Conservation (phyloP, 2,329 filamentous ascomycete genomes). For the Pestalotiopsis sp. region DNA sequence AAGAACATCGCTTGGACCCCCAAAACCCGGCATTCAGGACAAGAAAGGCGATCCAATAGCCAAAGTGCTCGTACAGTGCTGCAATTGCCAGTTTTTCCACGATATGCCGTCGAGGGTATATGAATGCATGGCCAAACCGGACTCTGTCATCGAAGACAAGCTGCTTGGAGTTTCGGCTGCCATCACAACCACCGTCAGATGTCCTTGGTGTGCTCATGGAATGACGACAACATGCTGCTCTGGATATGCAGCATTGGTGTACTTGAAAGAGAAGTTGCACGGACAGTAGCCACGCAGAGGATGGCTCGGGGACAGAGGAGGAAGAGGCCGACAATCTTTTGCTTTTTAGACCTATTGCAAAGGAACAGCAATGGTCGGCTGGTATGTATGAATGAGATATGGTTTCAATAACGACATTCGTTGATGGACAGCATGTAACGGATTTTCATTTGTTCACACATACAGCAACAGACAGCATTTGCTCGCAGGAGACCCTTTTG, state of each 20-base stretch:
- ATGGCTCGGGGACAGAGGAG: background rate
- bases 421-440: background rate
- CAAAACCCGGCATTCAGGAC: background rate
- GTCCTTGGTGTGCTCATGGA: conserved; percentile 73
- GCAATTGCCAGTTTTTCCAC: conserved; percentile 65
- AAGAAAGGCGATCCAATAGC: conserved; percentile 46
- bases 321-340: background rate
- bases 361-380: background rate
- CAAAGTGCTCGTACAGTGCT: conserved; percentile 70
- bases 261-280: conserved; percentile 66
- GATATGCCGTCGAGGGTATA: conserved; percentile 68
- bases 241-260: conserved; percentile 68
- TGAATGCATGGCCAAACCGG: conserved; percentile 65
- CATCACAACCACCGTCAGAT: conserved; percentile 65
- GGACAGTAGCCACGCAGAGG: conserved; percentile 25
- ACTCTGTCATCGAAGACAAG: conserved; percentile 55
- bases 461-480: background rate
- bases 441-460: background rate
- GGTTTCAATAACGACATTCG: background rate
- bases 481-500: background rate
- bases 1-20: conserved; percentile 22
- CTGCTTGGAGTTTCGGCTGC: conserved; percentile 56
- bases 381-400: background rate
- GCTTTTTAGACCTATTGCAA: background rate
- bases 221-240: conserved; percentile 73